A percentile compares a stretch with the other conserved stretches of the same genome.
Conservation (phyloP, 1,284 basidiomycete genomes). For the Microbotryum intermedium region DNA sequence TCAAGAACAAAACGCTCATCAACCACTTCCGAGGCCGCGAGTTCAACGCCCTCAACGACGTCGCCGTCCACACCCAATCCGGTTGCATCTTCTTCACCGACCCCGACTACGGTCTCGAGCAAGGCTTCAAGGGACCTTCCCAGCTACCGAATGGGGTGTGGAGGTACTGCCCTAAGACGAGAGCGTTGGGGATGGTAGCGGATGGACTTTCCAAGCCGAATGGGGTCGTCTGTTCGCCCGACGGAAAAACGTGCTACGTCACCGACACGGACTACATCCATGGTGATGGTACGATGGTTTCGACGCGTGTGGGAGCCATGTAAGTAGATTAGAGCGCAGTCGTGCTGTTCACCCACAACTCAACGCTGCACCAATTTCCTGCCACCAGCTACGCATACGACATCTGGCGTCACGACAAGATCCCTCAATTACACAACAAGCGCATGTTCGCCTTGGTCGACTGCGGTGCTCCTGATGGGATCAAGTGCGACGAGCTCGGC, state of each 20-base stretch:
- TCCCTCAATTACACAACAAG: constrained; percentile 50
- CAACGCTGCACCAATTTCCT: neutral
- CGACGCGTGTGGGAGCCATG: constrained; percentile 3
- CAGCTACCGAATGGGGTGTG: constrained; percentile 64
- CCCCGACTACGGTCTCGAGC: constrained; percentile 43
- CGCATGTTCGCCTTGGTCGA: constrained; percentile 62
- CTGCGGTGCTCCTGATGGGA: constrained; percentile 55
- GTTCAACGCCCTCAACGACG: constrained; percentile 72
- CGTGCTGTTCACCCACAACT: neutral
- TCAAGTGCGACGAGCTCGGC: constrained; percentile 53
- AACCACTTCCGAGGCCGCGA: constrained; percentile 61
- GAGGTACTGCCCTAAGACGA: constrained; percentile 55
- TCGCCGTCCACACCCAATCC: constrained; percentile 58
- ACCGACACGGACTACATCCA: constrained; percentile 39
- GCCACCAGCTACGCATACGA: constrained; percentile 58
- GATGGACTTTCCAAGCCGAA: constrained; percentile 54
- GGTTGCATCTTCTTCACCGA: constrained; percentile 64
- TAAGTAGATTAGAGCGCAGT: neutral
- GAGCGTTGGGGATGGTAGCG: constrained; percentile 58
- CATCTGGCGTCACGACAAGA: constrained; percentile 51
- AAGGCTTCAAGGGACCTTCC: constrained; percentile 56
- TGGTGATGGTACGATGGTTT: constrained; percentile 2
- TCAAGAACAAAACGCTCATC: constrained; percentile 6
- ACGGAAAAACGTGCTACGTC: constrained; percentile 60
- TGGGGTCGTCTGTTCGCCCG: constrained; percentile 59